Conservation (phyloP, 306 rosid genomes). For the Oemleria cerasiformis region DNA sequence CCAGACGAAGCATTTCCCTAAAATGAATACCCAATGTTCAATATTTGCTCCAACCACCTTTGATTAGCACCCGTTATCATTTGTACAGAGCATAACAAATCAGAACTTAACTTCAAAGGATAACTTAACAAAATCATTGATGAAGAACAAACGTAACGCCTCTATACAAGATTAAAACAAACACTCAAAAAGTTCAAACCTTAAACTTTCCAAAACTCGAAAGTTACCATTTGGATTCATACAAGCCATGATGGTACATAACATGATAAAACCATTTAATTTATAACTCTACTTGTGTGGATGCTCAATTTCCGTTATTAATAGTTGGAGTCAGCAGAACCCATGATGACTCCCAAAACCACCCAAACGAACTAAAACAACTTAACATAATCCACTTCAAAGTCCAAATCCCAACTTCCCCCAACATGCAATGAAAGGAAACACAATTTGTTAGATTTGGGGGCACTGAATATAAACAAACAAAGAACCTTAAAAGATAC, state of each 20-base stretch:
- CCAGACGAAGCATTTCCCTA: conserved; percentile 74
- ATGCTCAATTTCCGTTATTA: background rate
- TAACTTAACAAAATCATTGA: background rate
- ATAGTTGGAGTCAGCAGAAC: background rate
- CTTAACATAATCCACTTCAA: background rate
- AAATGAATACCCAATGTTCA: conserved; percentile 20
- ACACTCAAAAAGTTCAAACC: background rate
- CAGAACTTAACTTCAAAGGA: background rate
- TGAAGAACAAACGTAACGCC: background rate
- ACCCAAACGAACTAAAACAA: background rate
- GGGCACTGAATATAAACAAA: background rate
- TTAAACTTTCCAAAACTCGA: background rate
- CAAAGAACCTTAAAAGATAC: background rate
- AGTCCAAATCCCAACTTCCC: background rate
- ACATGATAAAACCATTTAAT: background rate
- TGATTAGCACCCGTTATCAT: background rate
- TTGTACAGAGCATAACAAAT: background rate
- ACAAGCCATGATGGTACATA: background rate
- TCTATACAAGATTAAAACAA: background rate
- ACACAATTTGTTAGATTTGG: background rate
- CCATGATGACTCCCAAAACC: background rate
- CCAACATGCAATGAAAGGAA: background rate
- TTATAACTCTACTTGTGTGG: background rate
- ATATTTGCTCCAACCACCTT: conserved; percentile 4
- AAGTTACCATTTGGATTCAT: background rate